Evolutionary conservation across 331 rosid species (phyloP).

Genomic region (Acacia pycnantha): DNA sequence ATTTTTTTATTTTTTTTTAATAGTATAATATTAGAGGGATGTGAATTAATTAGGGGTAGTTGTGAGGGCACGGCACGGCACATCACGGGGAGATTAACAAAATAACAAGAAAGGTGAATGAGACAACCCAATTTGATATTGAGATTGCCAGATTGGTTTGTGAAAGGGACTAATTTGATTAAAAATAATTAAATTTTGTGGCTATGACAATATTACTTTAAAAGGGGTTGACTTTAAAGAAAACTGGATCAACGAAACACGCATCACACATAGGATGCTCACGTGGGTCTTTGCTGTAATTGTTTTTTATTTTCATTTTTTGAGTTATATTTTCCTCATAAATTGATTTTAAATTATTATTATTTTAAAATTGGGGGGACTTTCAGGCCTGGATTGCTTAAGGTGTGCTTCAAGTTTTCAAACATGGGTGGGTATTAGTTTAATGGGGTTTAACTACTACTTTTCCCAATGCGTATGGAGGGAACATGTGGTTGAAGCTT

Average conservation of each 20-base stretch:
- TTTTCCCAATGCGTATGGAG: neutral
- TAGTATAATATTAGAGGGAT: neutral
- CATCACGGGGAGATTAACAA: slow-evolving; percentile 30
- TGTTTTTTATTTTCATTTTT: neutral
- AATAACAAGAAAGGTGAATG: slow-evolving; percentile 18
- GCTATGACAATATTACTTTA: slow-evolving; percentile 12
- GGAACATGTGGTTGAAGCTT: neutral
- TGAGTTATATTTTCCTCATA: neutral
- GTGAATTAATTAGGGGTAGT: slow-evolving; percentile 15
- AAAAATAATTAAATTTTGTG: neutral
- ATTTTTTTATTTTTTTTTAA: neutral
- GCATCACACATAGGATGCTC: slow-evolving; percentile 33
- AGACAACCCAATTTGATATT: slow-evolving; percentile 34
- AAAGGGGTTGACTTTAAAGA: slow-evolving; percentile 49
- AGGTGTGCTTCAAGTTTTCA: slow-evolving; percentile 29
- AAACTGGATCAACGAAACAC: slow-evolving; percentile 18
- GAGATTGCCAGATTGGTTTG: slow-evolving; percentile 39
- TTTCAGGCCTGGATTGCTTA: neutral
- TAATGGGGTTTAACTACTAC: slow-evolving; percentile 30
- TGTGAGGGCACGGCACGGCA: slow-evolving; percentile 69
- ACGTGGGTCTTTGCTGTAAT: slow-evolving; percentile 42
- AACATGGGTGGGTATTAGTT: slow-evolving; percentile 53
- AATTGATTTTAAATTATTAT: neutral
- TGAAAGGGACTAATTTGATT: slow-evolving; percentile 12
- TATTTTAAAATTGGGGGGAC: neutral